These are phyloP conservation scores for Ogataea henricii DNA, from an alignment of 805 yeast species.

Conservation along the genomic window DNA sequence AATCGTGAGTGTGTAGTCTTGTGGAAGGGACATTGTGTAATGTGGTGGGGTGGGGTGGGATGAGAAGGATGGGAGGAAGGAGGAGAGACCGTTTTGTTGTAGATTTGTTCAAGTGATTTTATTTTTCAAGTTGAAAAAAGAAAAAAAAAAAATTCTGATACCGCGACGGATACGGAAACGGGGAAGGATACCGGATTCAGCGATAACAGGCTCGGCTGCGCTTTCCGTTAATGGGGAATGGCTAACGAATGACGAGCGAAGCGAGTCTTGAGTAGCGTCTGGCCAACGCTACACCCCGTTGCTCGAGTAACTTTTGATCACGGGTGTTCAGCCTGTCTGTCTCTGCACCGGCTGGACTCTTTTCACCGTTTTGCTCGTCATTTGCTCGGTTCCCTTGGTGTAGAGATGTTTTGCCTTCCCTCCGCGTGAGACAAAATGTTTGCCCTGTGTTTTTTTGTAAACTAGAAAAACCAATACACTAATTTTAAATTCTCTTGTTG, in stretches of 20 bases:
- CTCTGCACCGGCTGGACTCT: too few relatives aligned
- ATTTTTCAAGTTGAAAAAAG: not conserved
- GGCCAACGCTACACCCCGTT: too few relatives aligned
- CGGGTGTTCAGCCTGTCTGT: too few relatives aligned
- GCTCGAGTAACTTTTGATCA: too few relatives aligned
- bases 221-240: not conserved
- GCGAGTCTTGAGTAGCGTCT: not conserved
- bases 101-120: too few relatives aligned
- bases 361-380: too few relatives aligned
- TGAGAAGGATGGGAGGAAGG: not conserved
- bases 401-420: not conserved
- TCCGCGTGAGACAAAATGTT: not conserved
- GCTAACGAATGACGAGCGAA: not conserved
- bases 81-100: too few relatives aligned
- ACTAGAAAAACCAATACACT: too few relatives aligned
- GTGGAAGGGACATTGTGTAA: not conserved
- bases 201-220: slow-evolving; percentile 2
- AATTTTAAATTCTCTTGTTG: not conserved
- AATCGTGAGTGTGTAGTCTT: slow-evolving; percentile 50
- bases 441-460: not conserved
- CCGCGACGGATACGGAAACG: not conserved
- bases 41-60: not conserved
- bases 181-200: not conserved
- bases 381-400: not conserved
- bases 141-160: not conserved